Percentiles rank a stretch among this genome's conserved stretches.
Evolutionary conservation across 352 stramenopile genomes (phyloP).

Genomic region (Nothophytophthora sp.): DNA sequence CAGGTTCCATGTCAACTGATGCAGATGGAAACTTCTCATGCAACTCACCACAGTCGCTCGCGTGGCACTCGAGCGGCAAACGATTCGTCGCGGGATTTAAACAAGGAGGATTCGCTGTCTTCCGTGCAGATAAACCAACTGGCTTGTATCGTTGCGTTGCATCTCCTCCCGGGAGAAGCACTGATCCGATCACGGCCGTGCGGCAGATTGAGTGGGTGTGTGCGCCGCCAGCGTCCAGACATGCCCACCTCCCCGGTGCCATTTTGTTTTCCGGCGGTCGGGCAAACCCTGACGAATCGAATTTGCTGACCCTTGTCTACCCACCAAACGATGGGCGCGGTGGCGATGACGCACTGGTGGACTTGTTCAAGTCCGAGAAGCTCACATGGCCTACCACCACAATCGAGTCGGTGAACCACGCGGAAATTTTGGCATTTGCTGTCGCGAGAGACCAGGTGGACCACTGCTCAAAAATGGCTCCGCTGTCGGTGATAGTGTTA

Average conservation of each 20-base stretch:
- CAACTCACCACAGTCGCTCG: conserved; percentile 60
- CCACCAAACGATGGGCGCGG: conserved; percentile 27
- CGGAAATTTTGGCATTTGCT: conserved; percentile 52
- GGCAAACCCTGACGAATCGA: conserved; percentile 13
- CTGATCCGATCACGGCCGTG: conserved; percentile 21
- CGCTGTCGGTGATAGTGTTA: conserved; percentile 63
- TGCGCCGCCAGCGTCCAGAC: conserved; percentile 53
- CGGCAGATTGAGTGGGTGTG: conserved; percentile 65
- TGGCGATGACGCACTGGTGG: conserved; percentile 50
- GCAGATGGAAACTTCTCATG: conserved; percentile 5
- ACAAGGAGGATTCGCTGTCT: conserved; percentile 58
- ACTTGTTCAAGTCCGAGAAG: conserved; percentile 59
- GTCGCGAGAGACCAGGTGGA: conserved; percentile 59
- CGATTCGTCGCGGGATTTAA: conserved; percentile 73
- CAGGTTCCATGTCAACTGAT: conserved; percentile 12
- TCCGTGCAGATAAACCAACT: conserved; percentile 55
- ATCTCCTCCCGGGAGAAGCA: background rate
- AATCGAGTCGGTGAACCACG: conserved; percentile 47
- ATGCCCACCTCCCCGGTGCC: conserved; percentile 48
- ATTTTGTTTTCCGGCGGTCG: conserved; percentile 52
- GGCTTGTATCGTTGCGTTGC: conserved; percentile 35
- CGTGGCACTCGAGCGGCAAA: conserved; percentile 83
- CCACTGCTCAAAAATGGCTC: conserved; percentile 43
- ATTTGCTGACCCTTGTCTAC: conserved; percentile 46
- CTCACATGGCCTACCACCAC: conserved; percentile 51